Base-by-base conservation (phyloP, 2,329 filamentous ascomycete genomes). In the Cryphonectria parasitica region DNA sequence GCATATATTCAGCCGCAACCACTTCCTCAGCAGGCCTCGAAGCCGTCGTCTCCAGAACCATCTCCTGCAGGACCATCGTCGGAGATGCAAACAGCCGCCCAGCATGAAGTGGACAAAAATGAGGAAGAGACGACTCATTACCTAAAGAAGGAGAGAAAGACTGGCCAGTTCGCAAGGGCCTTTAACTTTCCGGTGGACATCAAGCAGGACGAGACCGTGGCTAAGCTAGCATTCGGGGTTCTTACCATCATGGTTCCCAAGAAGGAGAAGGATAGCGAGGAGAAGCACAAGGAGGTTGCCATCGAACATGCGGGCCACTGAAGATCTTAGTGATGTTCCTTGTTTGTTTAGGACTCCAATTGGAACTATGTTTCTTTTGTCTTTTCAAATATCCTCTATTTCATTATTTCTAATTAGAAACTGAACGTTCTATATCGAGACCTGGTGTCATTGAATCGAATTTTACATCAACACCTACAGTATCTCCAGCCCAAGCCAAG, bases 241-340 rank as follows among this genome's bases (percentile, higher is more conserved):
- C 34, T 66, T 8, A 56, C 64, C 3, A 56, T 66, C 28, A 66
- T 49, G 64, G 64, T 58, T 13, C 64, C 64, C 11, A 66, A 66
- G 64, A 66, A 66, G 17, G 64, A 66, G 43, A 66, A 54, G 45
- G 64, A 66, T 10, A 31, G 36, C 11, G 49, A 54, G 28, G 64
- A 56, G 22, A 45, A 66, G 19, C 64, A 66, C 34, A 66, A 66
- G 8, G 28, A 66, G 19, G n/a, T 66, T 39, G 45, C 54, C 1
- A 68, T 68, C 15, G 66, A 68, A 15, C 66, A 68, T 63, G 66
- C 58, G 8, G 66, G 66, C 10, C 66, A 68, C 52, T 68, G 41
- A 43, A n/a, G 8, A n/a, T 19, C 17, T 31, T n/a, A 31, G 41
- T 34, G 11, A 41, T 10, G 25, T 10, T 5, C 28, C 8, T 31